Evolutionary conservation across 1,284 basidiomycete genomes (phyloP).

Genomic region (Phlebopus sp.): DNA sequence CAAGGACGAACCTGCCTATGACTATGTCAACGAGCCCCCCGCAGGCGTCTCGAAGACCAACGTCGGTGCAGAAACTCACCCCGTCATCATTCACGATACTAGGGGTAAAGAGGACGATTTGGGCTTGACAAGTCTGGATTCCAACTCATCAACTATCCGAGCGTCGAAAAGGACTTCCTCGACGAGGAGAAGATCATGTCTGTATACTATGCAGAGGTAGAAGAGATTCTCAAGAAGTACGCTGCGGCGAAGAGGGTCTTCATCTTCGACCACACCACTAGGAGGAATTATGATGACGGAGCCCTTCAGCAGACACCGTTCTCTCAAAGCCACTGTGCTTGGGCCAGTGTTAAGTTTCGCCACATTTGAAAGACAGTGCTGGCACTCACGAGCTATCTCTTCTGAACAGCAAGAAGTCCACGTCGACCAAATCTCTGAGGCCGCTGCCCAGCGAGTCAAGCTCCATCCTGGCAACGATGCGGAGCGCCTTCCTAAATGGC

Average conservation of each 20-base stretch:
- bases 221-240: slow-evolving; percentile 40
- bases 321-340: neutral
- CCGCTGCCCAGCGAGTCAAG: slow-evolving; percentile 38
- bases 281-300: slow-evolving; percentile 23
- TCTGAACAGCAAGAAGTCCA: slow-evolving; percentile 34
- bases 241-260: slow-evolving; percentile 41
- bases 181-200: slow-evolving; percentile 39
- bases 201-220: slow-evolving; percentile 42
- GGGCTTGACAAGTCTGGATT: slow-evolving; percentile 43
- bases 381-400: slow-evolving; percentile 1
- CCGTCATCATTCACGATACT: slow-evolving; percentile 28
- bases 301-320: too few relatives aligned
- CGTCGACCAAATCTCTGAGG: slow-evolving; percentile 44
- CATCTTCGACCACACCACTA: slow-evolving; percentile 47
- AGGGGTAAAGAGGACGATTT: slow-evolving; percentile 36
- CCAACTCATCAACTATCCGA: slow-evolving; percentile 32
- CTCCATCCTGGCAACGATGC: slow-evolving; percentile 40
- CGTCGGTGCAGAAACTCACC: slow-evolving; percentile 17
- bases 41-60: slow-evolving; percentile 25
- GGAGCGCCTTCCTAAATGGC: slow-evolving; percentile 38
- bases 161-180: slow-evolving; percentile 40
- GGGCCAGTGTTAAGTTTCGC: slow-evolving; percentile 35
- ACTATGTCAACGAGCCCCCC: slow-evolving; percentile 27
- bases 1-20: slow-evolving; percentile 24
- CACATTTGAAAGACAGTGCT: neutral